Evolutionary conservation across 108 stramenopile species (phyloP).

Genomic region (Discostella pseudostelligera): DNA sequence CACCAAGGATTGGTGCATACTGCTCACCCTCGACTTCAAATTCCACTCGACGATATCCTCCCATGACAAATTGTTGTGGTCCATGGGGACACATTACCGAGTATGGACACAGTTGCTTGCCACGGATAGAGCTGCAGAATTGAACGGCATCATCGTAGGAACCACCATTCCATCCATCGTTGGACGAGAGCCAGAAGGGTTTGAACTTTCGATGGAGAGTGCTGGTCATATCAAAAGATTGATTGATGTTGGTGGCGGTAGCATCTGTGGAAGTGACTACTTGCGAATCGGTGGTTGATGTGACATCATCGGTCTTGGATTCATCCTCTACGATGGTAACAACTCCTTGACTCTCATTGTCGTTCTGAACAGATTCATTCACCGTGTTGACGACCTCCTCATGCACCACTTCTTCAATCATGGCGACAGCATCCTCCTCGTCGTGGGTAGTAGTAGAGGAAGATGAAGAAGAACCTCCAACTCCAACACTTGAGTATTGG

Average conservation of each 20-base stretch:
- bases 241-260: background rate
- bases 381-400: too few species aligned
- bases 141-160: background rate
- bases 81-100: conserved; percentile 10
- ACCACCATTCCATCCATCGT: conserved; percentile 7
- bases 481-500: background rate
- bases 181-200: conserved; percentile 4
- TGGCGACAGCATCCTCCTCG: background rate
- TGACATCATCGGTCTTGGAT: too few species aligned
- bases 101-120: conserved; percentile 8
- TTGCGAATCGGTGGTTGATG: background rate
- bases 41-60: background rate
- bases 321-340: too few species aligned
- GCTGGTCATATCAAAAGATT: too few species aligned
- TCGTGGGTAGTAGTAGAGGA: background rate
- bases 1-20: conserved; percentile 5
- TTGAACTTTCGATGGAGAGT: conserved; percentile 1
- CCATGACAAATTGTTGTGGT: background rate
- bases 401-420: too few species aligned
- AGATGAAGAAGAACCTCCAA: background rate
- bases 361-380: too few species aligned
- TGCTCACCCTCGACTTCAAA: conserved; percentile 3
- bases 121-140: conserved; percentile 6
- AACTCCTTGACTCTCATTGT: too few species aligned
- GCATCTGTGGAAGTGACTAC: background rate